phyloP scores from a whole-genome alignment of 768 basidiomycete genomes.

The Galerina marginata region DNA sequence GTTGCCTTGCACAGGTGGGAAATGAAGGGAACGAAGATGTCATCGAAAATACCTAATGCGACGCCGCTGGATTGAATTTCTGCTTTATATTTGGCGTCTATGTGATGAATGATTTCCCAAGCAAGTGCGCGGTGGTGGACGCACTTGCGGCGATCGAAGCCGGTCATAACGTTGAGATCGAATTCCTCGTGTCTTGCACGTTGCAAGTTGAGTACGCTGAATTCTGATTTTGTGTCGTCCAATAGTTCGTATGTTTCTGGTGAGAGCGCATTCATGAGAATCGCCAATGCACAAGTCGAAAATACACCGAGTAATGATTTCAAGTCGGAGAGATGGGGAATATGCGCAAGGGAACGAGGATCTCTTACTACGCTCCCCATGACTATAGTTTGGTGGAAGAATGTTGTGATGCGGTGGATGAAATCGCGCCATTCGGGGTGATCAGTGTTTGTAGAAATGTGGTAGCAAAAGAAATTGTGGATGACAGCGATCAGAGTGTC shows the following conservation, averaged over 20 bases:
- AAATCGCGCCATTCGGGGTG: background rate
- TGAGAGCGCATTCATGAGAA: background rate
- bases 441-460: background rate
- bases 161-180: background rate
- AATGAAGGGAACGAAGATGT: too few relatives aligned
- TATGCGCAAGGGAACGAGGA: background rate
- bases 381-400: background rate
- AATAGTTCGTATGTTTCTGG: background rate
- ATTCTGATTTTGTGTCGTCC: background rate
- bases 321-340: background rate
- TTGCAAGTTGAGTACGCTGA: background rate
- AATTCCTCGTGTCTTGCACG: background rate
- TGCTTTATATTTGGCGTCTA: background rate
- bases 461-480: background rate
- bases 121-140: background rate
- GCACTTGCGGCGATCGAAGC: background rate
- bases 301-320: background rate
- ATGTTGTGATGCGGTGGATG: background rate
- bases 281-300: background rate
- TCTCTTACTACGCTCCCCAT: background rate
- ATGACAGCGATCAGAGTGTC: background rate
- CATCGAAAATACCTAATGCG: too few relatives aligned
- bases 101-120: background rate
- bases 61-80: too few relatives aligned
- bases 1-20: too few relatives aligned